Conservation (phyloP, 352 stramenopile species). For the Pythium volutum region DNA sequence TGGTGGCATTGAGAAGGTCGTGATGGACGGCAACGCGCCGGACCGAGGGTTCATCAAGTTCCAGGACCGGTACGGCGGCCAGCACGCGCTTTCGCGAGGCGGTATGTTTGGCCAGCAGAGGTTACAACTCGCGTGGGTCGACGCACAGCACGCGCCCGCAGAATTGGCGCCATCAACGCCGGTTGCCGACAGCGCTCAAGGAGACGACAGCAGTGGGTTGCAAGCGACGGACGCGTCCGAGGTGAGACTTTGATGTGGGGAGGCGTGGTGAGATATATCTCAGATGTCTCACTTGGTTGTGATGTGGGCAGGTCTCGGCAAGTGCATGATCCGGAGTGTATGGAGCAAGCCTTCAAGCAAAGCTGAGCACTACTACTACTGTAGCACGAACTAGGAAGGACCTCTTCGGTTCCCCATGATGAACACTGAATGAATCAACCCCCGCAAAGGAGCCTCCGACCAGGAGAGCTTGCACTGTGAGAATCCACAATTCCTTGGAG, state of each 20-base stretch:
- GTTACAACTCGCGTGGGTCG: conserved; percentile 63
- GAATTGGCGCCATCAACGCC: conserved; percentile 30
- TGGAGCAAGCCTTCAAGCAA: not conserved
- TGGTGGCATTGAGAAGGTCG: conserved; percentile 72
- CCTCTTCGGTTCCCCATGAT: too few species aligned
- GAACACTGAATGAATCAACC: too few species aligned
- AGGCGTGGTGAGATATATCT: not conserved
- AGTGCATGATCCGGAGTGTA: conserved; percentile 15
- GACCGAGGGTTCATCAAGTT: conserved; percentile 80
- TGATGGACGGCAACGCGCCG: conserved; percentile 46
- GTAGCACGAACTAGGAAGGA: not conserved
- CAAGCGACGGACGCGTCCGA: conserved; percentile 17
- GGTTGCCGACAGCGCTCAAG: not conserved
- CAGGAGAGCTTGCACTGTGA: too few species aligned
- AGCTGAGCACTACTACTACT: not conserved
- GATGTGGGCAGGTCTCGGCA: conserved; percentile 14
- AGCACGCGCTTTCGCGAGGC: conserved; percentile 63
- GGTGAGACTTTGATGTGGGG: conserved; percentile 4
- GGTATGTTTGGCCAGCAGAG: conserved; percentile 53
- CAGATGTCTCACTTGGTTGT: not conserved
- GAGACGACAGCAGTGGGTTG: not conserved
- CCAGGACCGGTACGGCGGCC: conserved; percentile 69
- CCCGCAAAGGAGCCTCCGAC: too few species aligned
- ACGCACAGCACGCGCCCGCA: conserved; percentile 51
- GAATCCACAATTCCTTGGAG: too few species aligned